phyloP scores from a whole-genome alignment of 345 rosid species.

The rapeseed (Brassica napus) region DNA sequence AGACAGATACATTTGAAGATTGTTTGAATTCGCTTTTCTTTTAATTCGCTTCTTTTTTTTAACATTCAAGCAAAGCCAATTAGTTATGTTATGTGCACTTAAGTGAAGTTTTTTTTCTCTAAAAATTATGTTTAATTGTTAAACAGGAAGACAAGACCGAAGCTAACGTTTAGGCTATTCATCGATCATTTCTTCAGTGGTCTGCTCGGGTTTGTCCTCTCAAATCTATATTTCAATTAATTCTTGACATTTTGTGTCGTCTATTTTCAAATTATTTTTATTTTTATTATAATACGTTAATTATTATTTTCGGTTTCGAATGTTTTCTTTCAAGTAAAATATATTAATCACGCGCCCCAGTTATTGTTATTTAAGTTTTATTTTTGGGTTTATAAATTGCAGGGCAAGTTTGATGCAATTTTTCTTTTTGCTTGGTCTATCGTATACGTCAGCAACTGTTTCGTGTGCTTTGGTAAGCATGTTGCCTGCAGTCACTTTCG shows the following conservation, averaged over 20 bases:
- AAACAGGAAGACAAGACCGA: constrained; percentile 43
- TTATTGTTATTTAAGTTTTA: neutral
- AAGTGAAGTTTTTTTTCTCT: neutral
- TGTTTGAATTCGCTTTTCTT: too few species aligned
- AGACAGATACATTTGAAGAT: too few species aligned
- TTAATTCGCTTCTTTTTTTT: too few species aligned
- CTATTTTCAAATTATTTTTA: neutral
- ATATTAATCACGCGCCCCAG: constrained; percentile 1
- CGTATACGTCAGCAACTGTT: constrained; percentile 59
- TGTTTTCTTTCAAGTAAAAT: neutral
- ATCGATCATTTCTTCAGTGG: constrained; percentile 51
- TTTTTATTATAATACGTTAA: neutral
- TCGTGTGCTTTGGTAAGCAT: constrained; percentile 54
- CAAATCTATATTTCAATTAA: constrained; percentile 2
- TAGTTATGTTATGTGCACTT: neutral
- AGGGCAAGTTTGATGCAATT: constrained; percentile 56
- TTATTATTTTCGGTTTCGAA: neutral
- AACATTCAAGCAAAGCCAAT: too few species aligned
- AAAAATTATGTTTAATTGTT: constrained; percentile 43
- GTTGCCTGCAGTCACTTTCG: constrained; percentile 61
- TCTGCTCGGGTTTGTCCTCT: constrained; percentile 43
- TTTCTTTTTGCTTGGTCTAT: constrained; percentile 55
- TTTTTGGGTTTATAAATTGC: neutral
- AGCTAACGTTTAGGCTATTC: constrained; percentile 41
- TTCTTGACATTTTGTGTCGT: neutral